phyloP scores from a whole-genome alignment of 768 basidiomycete genomes.

The Lentinula edodes region DNA sequence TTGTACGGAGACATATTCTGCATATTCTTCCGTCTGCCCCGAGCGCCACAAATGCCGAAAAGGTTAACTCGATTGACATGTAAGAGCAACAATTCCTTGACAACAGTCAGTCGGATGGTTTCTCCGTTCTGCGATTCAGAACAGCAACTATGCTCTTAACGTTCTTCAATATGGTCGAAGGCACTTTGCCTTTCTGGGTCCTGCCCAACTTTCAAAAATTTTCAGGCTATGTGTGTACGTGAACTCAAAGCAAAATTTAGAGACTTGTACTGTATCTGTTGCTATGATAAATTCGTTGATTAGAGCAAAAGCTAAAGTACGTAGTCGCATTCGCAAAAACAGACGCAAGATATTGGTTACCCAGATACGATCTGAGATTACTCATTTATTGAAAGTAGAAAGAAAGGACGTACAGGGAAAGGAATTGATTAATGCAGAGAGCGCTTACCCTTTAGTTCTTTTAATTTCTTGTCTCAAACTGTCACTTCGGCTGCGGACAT shows the following conservation, averaged over 20 bases:
- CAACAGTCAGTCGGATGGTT: not conserved
- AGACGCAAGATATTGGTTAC: not conserved
- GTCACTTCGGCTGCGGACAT: conserved; percentile 7
- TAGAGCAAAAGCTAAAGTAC: not conserved
- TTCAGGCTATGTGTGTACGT: not conserved
- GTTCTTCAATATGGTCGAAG: not conserved
- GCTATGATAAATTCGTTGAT: not conserved
- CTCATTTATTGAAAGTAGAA: not conserved
- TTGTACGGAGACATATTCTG: not conserved
- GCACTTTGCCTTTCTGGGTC: not conserved
- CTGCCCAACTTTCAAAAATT: not conserved
- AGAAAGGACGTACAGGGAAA: not conserved
- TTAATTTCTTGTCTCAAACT: conserved; percentile 4
- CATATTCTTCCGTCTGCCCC: not conserved
- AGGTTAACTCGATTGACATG: not conserved
- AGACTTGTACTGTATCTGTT: not conserved
- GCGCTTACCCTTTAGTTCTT: conserved; percentile 4
- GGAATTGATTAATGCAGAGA: conserved; percentile 2
- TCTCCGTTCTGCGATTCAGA: not conserved
- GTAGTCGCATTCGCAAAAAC: not conserved
- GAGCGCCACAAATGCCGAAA: conserved; percentile 5
- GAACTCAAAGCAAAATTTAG: no score
- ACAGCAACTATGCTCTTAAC: not conserved
- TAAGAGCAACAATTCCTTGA: not conserved
- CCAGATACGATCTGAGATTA: conserved; percentile 7